A percentile compares a stretch with the other conserved stretches of the same genome.
These are phyloP conservation scores for Penicillium bialowiezense DNA, from an alignment of 495 filamentous ascomycete species.

Conservation along the genomic window DNA sequence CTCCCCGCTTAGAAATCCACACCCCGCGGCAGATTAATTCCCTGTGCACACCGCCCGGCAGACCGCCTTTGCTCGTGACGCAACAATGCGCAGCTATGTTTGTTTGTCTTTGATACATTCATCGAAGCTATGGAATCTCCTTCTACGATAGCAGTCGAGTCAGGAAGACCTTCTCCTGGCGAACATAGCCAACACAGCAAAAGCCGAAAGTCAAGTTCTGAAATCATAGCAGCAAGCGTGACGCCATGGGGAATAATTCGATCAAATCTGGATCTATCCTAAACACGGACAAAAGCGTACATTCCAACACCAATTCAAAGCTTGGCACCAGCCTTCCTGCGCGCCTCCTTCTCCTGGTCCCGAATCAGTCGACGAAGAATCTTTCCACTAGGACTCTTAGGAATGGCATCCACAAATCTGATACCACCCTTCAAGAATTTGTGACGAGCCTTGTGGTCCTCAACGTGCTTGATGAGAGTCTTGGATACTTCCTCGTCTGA, in stretches of 20 bases:
- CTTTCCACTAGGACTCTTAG: slow-evolving; percentile 92
- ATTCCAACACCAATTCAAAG: slow-evolving; percentile 29
- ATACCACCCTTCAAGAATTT: slow-evolving; percentile 90
- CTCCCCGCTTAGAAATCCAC: slow-evolving; percentile 44
- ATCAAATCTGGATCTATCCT: no score
- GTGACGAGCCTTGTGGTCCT: slow-evolving; percentile 79
- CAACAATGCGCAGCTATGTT: no score
- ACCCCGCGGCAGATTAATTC: slow-evolving; percentile 26
- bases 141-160: no score
- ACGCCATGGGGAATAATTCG: no score
- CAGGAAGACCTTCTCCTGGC: no score
- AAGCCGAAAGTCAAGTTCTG: no score
- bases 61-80: background rate
- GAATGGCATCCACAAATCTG: slow-evolving; percentile 70
- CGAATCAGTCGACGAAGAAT: slow-evolving; percentile 78
- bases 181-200: no score
- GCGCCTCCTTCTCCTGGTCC: slow-evolving; percentile 72
- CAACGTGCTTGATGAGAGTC: slow-evolving; percentile 72
- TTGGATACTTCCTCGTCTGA: slow-evolving; percentile 58
- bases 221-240: no score
- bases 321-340: slow-evolving; percentile 59
- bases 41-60: background rate
- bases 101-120: no score
- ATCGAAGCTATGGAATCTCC: no score
- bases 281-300: background rate